Evolutionary conservation across 1,139 yeast genomes (phyloP), one percentile per base, ranked within the genome.

Genomic region (Debaryomyces sp.): DNA sequence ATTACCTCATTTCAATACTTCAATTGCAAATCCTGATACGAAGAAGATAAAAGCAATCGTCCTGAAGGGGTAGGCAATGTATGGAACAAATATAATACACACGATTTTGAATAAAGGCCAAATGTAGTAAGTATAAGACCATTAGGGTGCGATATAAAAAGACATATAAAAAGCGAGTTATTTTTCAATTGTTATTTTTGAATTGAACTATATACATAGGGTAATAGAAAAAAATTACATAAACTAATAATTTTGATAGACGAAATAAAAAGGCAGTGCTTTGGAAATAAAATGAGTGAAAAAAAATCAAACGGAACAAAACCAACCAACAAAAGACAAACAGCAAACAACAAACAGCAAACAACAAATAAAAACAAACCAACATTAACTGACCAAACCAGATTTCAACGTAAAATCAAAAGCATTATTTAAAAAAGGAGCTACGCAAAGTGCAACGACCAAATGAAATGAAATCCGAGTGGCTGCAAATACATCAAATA

Each of bases 131-230:
- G 24, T 35, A 13, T 17, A 39, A 23, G 42, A 39, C 42, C 32
- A 27, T 39, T 39, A 39, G 15, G 42, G 42, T 39, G 33, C 32
- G 33, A 27, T 26, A 13, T 13, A 15, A 9, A 32, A 30, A 18
- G 29, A 43, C 17, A 17, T 34, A n/a, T 43, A 15, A 21, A 18
- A 24, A 18, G 34, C 36, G 13, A 26, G 13, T n/a, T 18, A 43
- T 24, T 33, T 17, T 36, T 36, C 23, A 29, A 36, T 36, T 30
- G 30, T 21, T 27, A 15, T 36, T 36, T 30, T 36, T 17, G 43
- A 41, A 41, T 18, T 41, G 43, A 41, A 41, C 43, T 41, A 41
- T 41, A 41, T 41, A 41, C 43, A 41, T 30, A 41, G 33, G 30
- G 30, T 17, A 27, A 27, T 30, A 39, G 21, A 27, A 38, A 39